Evolutionary conservation across 345 rosid species (phyloP).

Genomic region (Atalantia buxifolia): DNA sequence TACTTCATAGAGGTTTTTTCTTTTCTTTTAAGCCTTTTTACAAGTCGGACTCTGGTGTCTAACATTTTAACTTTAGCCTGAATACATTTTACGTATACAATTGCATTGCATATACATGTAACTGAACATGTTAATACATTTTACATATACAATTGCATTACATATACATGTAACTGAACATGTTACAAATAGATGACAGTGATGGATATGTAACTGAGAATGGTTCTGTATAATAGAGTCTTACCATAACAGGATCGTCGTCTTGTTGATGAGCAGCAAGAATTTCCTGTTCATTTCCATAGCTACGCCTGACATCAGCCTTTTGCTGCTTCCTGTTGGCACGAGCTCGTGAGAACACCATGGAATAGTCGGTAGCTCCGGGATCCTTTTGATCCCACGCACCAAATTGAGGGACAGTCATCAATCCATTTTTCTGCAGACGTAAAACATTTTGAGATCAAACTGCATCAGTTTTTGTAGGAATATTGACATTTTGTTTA

Average conservation of each 20-base stretch:
- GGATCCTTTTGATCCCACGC: slow-evolving; percentile 60
- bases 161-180: background rate
- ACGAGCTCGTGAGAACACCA: slow-evolving; percentile 64
- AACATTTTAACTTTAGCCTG: background rate
- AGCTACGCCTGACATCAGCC: slow-evolving; percentile 42
- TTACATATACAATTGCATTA: background rate
- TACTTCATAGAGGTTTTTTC: background rate
- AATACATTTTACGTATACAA: background rate
- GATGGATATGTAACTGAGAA: background rate
- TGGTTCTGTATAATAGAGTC: background rate
- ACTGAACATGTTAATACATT: background rate
- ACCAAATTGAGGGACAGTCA: slow-evolving; percentile 75
- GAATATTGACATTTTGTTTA: no score
- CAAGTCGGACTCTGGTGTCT: slow-evolving; percentile 9
- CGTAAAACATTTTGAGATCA: no score
- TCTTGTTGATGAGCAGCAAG: slow-evolving; percentile 26
- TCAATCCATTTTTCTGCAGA: slow-evolving; percentile 42
- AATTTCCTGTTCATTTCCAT: slow-evolving; percentile 52
- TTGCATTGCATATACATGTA: background rate
- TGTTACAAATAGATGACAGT: background rate
- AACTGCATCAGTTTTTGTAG: no score
- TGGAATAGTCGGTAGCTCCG: slow-evolving; percentile 53
- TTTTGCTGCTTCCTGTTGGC: slow-evolving; percentile 64
- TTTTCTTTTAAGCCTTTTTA: background rate
- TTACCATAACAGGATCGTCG: slow-evolving; percentile 55